A percentile compares a stretch with the other conserved stretches of the same genome.
Evolutionary conservation across 495 filamentous ascomycete genomes (phyloP).

Genomic region (Xylaria longipes): DNA sequence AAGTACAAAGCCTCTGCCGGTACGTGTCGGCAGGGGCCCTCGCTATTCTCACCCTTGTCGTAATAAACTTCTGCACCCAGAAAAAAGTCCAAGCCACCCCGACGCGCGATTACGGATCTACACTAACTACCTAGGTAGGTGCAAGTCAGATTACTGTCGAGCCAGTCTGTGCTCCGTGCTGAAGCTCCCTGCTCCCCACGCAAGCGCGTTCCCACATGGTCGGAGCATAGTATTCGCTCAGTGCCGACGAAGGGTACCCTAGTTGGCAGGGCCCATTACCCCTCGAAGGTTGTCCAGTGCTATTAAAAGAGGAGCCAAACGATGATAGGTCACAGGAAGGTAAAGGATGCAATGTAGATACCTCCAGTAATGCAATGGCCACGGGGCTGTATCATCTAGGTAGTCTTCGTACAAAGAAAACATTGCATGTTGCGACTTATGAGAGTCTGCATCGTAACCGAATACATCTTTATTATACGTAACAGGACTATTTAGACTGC

Average conservation of each 20-base stretch:
- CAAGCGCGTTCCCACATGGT: slow-evolving; percentile 16
- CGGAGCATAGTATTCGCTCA: slow-evolving; percentile 13
- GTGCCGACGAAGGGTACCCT: slow-evolving; percentile 11
- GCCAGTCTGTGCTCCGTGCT: slow-evolving; percentile 21
- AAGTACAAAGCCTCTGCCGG: background rate
- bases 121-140: background rate
- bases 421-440: background rate
- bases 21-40: background rate
- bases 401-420: background rate
- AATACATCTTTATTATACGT: background rate
- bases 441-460: background rate
- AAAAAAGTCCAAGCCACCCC: slow-evolving; percentile 20
- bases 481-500: background rate
- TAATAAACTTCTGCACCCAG: background rate
- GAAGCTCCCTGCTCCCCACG: slow-evolving; percentile 19
- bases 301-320: slow-evolving; percentile 6
- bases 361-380: background rate
- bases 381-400: background rate
- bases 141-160: slow-evolving; percentile 21
- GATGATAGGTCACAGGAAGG: slow-evolving; percentile 4
- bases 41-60: background rate
- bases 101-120: slow-evolving; percentile 20
- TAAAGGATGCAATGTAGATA: background rate
- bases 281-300: slow-evolving; percentile 2
- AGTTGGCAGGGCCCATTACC: background rate